Evolutionary conservation across 352 stramenopile species (phyloP).

Genomic region (Globisporangium middletonii): DNA sequence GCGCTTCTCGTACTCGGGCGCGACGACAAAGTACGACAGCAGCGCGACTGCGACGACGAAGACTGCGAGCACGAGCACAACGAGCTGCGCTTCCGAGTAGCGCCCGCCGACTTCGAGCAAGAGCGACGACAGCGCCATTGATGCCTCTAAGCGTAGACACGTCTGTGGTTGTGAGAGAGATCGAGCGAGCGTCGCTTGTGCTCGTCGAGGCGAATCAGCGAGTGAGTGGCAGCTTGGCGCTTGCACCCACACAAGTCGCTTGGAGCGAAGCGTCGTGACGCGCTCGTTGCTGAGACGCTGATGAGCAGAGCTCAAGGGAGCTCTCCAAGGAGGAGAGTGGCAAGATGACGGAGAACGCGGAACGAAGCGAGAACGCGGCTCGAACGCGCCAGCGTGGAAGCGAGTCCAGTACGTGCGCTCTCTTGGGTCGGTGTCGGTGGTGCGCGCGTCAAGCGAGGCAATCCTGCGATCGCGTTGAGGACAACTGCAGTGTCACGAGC

Average conservation of each 20-base stretch:
- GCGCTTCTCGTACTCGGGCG: constrained; percentile 68
- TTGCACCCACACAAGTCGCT: background rate
- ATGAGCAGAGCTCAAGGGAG: background rate
- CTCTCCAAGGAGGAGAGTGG: background rate
- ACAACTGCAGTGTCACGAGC: too few relatives aligned
- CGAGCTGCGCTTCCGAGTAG: constrained; percentile 47
- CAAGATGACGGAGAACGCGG: background rate
- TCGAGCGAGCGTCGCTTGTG: background rate
- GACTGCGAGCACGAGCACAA: constrained; percentile 41
- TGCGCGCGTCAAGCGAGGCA: too few relatives aligned
- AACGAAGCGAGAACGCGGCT: constrained; percentile 1
- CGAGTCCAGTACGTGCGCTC: background rate
- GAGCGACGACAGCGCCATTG: constrained; percentile 9
- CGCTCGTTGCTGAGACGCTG: background rate
- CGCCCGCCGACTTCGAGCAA: constrained; percentile 19
- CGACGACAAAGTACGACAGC: constrained; percentile 79
- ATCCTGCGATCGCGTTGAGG: too few relatives aligned
- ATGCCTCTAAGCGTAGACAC: background rate
- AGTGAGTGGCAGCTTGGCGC: background rate
- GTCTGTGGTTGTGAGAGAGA: background rate
- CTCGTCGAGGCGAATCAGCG: background rate
- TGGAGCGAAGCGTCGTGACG: constrained; percentile 6
- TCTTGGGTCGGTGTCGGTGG: too few relatives aligned
- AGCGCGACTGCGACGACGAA: constrained; percentile 53
- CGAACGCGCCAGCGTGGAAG: background rate